These are phyloP conservation scores for Penicillium sp. DNA, from an alignment of 2,329 filamentous ascomycete species.

Conservation along the genomic window DNA sequence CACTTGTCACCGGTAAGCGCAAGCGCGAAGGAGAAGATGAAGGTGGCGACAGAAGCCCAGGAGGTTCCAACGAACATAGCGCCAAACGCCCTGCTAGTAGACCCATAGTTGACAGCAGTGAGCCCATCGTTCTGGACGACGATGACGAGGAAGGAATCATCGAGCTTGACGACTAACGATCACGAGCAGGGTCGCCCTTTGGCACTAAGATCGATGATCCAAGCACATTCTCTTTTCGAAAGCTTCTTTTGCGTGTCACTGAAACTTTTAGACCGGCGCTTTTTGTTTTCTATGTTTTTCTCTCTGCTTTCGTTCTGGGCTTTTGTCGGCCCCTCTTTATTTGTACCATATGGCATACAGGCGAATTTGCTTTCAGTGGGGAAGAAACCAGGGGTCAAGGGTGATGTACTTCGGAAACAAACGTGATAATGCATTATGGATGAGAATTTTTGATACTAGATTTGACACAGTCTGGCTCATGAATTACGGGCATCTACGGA, in stretches of 20 bases:
- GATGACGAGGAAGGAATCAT: constrained; percentile 61
- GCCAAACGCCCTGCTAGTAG: constrained; percentile 39
- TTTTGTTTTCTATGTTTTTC: too few relatives aligned
- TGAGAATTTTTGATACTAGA: not conserved
- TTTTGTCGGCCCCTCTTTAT: constrained; percentile 4
- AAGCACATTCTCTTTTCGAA: not conserved
- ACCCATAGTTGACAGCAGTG: constrained; percentile 37
- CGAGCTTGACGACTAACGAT: constrained; percentile 62
- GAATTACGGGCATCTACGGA: too few relatives aligned
- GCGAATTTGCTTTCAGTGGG: constrained; percentile 5
- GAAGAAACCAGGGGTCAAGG: not conserved
- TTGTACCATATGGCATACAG: constrained; percentile 21
- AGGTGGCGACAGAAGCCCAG: constrained; percentile 27
- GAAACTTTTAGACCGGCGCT: too few relatives aligned
- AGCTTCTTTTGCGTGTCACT: not conserved
- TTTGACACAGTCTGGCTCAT: too few relatives aligned
- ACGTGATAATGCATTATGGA: not conserved
- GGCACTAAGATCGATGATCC: not conserved
- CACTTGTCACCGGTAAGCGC: constrained; percentile 33
- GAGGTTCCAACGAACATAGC: constrained; percentile 35
- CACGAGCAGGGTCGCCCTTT: not conserved
- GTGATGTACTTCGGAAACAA: not conserved
- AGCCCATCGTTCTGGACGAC: constrained; percentile 47
- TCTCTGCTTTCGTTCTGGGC: not conserved
- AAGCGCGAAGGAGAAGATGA: constrained; percentile 49